These are phyloP conservation scores for Tuber calosporum DNA, from an alignment of 495 filamentous ascomycete species.

Conservation along the genomic window DNA sequence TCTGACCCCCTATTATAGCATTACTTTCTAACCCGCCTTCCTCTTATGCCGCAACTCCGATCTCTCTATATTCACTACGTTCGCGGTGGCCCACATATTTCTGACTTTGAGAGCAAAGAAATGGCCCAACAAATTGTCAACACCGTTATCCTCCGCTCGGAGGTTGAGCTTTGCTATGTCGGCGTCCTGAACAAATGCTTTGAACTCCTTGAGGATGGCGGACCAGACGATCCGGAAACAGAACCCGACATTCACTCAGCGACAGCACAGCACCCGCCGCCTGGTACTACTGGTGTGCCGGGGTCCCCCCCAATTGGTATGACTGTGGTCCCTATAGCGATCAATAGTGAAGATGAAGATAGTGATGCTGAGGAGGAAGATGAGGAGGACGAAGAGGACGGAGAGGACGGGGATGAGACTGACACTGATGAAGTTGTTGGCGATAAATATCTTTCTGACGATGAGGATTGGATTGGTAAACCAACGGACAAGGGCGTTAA, in stretches of 20 bases:
- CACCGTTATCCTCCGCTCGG: slow-evolving; percentile 76
- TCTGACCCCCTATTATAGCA: slow-evolving; percentile 52
- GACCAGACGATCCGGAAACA: slow-evolving; percentile 38
- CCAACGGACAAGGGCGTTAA: slow-evolving; percentile 47
- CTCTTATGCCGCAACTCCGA: slow-evolving; percentile 64
- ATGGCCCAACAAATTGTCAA: slow-evolving; percentile 78
- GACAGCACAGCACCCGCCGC: slow-evolving; percentile 33
- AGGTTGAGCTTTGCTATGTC: slow-evolving; percentile 75
- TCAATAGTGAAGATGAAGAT: slow-evolving; percentile 45
- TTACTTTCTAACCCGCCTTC: slow-evolving; percentile 76
- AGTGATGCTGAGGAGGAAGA: slow-evolving; percentile 46
- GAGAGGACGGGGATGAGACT: slow-evolving; percentile 42
- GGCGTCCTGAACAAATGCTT: slow-evolving; percentile 79
- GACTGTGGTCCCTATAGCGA: slow-evolving; percentile 37
- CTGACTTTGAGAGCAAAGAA: slow-evolving; percentile 62
- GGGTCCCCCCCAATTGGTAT: slow-evolving; percentile 35
- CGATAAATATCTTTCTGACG: slow-evolving; percentile 46
- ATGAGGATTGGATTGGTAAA: slow-evolving; percentile 45
- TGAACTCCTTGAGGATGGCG: slow-evolving; percentile 71
- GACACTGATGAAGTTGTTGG: slow-evolving; percentile 44
- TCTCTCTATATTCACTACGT: slow-evolving; percentile 64
- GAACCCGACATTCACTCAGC: slow-evolving; percentile 29
- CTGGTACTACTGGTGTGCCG: slow-evolving; percentile 36
- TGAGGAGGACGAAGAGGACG: slow-evolving; percentile 45
- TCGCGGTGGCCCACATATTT: slow-evolving; percentile 49